Evolutionary conservation across 1,284 basidiomycete genomes (phyloP).

Genomic region (Dichomitus squalens): DNA sequence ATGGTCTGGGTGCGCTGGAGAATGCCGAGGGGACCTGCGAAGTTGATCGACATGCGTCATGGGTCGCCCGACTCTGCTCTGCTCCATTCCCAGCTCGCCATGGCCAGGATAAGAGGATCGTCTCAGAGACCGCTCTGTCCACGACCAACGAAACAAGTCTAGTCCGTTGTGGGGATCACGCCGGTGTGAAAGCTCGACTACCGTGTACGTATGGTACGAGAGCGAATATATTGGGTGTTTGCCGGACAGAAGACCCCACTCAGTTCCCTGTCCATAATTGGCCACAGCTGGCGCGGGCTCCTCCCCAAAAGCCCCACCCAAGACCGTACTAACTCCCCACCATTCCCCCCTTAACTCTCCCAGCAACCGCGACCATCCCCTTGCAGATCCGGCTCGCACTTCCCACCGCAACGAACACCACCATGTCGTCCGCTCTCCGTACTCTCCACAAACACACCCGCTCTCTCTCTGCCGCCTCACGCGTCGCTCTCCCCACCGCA

Average conservation of each 20-base stretch:
- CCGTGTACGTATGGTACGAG: constrained; percentile 18
- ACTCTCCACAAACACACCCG: constrained; percentile 35
- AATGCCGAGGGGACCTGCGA: background rate
- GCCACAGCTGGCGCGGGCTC: constrained; percentile 6
- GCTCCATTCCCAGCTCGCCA: background rate
- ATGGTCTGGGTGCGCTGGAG: background rate
- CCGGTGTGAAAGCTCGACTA: background rate
- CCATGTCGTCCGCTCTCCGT: constrained; percentile 33
- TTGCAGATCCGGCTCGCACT: constrained; percentile 1
- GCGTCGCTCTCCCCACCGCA: constrained; percentile 10
- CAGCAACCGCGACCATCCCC: constrained; percentile 6
- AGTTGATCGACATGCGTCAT: background rate
- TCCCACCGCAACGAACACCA: constrained; percentile 8
- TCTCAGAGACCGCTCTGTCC: no score
- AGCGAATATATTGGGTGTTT: constrained; percentile 7
- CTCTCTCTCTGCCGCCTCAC: constrained; percentile 28
- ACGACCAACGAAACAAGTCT: background rate
- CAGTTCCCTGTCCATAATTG: constrained; percentile 10
- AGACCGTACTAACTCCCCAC: constrained; percentile 29
- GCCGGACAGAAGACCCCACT: constrained; percentile 22
- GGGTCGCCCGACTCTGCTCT: background rate
- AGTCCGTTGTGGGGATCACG: background rate
- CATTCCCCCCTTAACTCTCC: constrained; percentile 17
- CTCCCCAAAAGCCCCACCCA: constrained; percentile 35
- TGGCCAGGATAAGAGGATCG: background rate